A percentile compares a stretch with the other conserved stretches of the same genome.
Conservation (phyloP, 345 rosid genomes). For the Linum usitatissimum region DNA sequence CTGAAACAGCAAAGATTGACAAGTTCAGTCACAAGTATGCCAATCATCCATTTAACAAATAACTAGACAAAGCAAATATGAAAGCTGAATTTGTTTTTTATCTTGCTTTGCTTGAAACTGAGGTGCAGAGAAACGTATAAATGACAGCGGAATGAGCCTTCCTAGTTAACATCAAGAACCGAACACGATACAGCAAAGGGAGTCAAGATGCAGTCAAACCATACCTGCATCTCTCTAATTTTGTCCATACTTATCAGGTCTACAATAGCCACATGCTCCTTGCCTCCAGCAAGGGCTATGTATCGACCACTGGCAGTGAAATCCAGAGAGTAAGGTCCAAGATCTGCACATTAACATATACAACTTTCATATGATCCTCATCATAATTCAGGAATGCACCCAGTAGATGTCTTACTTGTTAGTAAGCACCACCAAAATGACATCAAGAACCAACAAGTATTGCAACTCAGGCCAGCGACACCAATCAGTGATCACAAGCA, state of each 20-base stretch:
- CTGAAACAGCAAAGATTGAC: constrained; percentile 33
- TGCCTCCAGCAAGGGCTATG: constrained; percentile 87
- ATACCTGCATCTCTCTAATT: constrained; percentile 78
- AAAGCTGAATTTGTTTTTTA: background rate
- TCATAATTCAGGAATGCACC: background rate
- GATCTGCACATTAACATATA: constrained; percentile 36
- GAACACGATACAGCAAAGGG: background rate
- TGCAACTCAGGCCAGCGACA: no score
- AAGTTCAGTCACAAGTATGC: background rate
- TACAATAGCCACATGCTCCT: constrained; percentile 78
- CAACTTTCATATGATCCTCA: background rate
- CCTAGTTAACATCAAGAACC: background rate
- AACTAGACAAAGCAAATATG: background rate
- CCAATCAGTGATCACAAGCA: no score
- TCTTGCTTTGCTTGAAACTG: background rate
- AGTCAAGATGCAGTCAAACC: constrained; percentile 4
- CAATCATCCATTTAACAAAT: no score
- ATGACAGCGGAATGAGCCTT: background rate
- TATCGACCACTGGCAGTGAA: constrained; percentile 78
- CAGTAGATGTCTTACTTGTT: background rate
- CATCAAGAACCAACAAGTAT: background rate
- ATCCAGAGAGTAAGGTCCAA: constrained; percentile 88
- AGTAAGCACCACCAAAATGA: background rate
- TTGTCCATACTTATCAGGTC: constrained; percentile 60
- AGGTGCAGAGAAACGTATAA: background rate